Evolutionary conservation across 179 eudicot species (phyloP).

Genomic region (Dionaea muscipula): DNA sequence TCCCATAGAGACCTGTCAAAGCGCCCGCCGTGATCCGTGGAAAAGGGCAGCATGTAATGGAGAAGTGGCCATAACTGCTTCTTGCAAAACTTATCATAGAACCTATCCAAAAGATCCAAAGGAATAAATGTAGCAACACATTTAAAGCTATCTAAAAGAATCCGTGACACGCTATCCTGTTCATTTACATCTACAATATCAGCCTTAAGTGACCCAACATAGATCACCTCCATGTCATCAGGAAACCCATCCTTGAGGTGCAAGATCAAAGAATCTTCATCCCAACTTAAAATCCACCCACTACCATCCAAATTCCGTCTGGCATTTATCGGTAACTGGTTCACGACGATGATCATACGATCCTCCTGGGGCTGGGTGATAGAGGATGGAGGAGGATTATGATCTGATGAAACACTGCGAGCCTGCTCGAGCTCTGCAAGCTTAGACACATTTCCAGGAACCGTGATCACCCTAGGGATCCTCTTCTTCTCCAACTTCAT

Average conservation of each 20-base stretch:
- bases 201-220: constrained; percentile 43
- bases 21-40: constrained; percentile 34
- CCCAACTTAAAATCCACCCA: constrained; percentile 48
- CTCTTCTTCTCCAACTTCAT: constrained; percentile 20
- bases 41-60: constrained; percentile 66
- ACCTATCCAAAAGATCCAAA: constrained; percentile 35
- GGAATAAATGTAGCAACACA: constrained; percentile 69
- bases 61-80: constrained; percentile 73
- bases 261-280: constrained; percentile 38
- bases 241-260: constrained; percentile 60
- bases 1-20: constrained; percentile 48
- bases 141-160: constrained; percentile 34
- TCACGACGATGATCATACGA: constrained; percentile 41
- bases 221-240: constrained; percentile 32
- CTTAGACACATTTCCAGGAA: constrained; percentile 52
- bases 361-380: constrained; percentile 10
- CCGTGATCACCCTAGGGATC: constrained; percentile 46
- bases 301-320: constrained; percentile 10
- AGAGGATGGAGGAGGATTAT: too few relatives aligned
- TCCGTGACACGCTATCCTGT: constrained; percentile 49
- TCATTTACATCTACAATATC: constrained; percentile 37
- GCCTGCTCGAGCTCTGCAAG: constrained; percentile 19
- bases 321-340: constrained; percentile 57
- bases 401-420: constrained; percentile 3
- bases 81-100: constrained; percentile 79